Evolutionary conservation across 805 yeast genomes (phyloP).

Genomic region (Ogataea trehalophila): DNA sequence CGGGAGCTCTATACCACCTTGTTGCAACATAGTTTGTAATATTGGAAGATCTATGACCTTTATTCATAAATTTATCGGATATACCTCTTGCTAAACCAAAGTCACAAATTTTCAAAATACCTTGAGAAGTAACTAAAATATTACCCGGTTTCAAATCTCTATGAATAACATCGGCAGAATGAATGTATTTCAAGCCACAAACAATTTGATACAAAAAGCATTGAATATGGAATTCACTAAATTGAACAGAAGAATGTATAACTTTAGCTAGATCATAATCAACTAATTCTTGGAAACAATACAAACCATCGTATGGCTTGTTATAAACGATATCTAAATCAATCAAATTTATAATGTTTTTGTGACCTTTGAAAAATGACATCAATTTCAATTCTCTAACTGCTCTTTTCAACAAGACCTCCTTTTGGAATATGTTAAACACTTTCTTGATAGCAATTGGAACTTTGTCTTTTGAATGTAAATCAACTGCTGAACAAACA

Average conservation of each 20-base stretch:
- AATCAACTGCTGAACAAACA: slow-evolving; percentile 70
- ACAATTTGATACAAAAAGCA: slow-evolving; percentile 74
- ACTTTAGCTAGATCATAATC: slow-evolving; percentile 79
- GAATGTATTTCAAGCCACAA: slow-evolving; percentile 85
- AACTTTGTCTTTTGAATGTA: slow-evolving; percentile 32
- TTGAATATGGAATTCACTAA: slow-evolving; percentile 80
- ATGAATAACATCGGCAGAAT: slow-evolving; percentile 88
- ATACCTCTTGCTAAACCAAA: slow-evolving; percentile 90
- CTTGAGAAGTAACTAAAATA: slow-evolving; percentile 69
- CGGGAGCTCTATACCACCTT: slow-evolving; percentile 95
- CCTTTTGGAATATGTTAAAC: slow-evolving; percentile 60
- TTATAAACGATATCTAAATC: slow-evolving; percentile 67
- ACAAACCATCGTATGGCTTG: slow-evolving; percentile 77
- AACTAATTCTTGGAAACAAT: slow-evolving; percentile 81
- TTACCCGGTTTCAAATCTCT: slow-evolving; percentile 92
- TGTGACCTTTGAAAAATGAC: slow-evolving; percentile 82
- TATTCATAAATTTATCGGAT: slow-evolving; percentile 25
- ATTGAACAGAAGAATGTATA: slow-evolving; percentile 69
- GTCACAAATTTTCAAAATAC: slow-evolving; percentile 81
- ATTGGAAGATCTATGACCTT: slow-evolving; percentile 33
- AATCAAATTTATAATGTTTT: slow-evolving; percentile 67
- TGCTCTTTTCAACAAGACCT: slow-evolving; percentile 70
- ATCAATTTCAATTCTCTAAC: slow-evolving; percentile 77
- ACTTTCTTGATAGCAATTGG: slow-evolving; percentile 78
- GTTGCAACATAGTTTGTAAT: slow-evolving; percentile 90